Percentiles rank a stretch among this genome's conserved stretches.
Conservation (phyloP, 2,329 filamentous ascomycete species). For the Fusarium liriodendri region DNA sequence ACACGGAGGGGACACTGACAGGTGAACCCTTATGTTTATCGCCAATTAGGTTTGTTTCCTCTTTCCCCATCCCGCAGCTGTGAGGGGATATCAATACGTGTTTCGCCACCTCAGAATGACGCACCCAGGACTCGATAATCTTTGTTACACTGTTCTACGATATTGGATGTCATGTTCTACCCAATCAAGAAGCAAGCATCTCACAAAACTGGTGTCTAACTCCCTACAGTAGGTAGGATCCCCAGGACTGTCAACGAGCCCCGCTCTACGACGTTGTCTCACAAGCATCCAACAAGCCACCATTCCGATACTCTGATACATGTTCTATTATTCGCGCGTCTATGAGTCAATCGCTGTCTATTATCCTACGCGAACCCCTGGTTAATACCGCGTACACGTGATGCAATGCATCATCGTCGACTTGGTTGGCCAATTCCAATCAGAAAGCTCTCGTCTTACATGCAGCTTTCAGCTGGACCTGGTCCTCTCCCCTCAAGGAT, state of each 20-base stretch:
- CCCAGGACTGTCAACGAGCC: background rate
- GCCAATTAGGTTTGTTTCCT: background rate
- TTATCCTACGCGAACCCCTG: background rate
- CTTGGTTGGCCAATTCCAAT: background rate
- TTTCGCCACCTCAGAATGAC: background rate
- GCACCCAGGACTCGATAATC: background rate
- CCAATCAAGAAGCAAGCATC: background rate
- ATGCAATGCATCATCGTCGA: background rate
- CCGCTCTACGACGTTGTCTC: background rate
- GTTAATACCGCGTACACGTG: background rate
- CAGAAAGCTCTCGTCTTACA: background rate
- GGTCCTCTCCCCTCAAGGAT: background rate
- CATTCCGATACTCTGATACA: background rate
- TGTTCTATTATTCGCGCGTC: background rate
- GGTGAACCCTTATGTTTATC: background rate
- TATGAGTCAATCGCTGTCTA: background rate
- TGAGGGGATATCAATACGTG: background rate
- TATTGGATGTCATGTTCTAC: background rate
- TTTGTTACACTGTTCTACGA: background rate
- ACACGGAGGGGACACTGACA: background rate
- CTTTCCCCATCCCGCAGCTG: background rate
- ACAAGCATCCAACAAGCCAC: background rate
- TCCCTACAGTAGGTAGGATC: background rate
- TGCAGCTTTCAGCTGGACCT: background rate
- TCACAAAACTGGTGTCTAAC: background rate